Percentiles rank a stretch among this genome's conserved stretches.
phyloP scores from a whole-genome alignment of 106 monocot species.

The Xerophyta viscosa region DNA sequence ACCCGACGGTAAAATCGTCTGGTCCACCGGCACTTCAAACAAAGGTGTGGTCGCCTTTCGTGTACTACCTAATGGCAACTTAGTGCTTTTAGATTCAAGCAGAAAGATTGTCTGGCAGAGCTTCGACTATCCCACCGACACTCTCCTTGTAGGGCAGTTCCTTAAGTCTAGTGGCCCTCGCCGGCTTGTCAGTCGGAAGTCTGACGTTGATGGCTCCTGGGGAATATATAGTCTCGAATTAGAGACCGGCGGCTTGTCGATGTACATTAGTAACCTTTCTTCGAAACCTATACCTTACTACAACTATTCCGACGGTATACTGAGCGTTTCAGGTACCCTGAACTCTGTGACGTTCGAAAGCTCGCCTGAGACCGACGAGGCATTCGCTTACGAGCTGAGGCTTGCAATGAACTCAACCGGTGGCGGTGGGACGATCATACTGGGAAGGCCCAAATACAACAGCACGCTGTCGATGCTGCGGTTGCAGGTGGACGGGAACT shows the following conservation, averaged over 20 bases:
- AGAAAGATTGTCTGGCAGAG: slow-evolving; percentile 41
- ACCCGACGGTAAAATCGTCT: slow-evolving; percentile 31
- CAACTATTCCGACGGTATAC: slow-evolving; percentile 21
- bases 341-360: slow-evolving; percentile 13
- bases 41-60: slow-evolving; percentile 38
- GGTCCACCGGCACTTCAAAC: slow-evolving; percentile 35
- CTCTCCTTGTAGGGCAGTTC: slow-evolving; percentile 46
- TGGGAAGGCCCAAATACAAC: slow-evolving; percentile 43
- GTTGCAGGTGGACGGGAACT: slow-evolving; percentile 41
- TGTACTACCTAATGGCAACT: slow-evolving; percentile 32
- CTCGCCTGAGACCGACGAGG: slow-evolving; percentile 12
- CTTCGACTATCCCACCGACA: slow-evolving; percentile 58
- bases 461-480: slow-evolving; percentile 33
- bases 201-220: slow-evolving; percentile 18
- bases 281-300: slow-evolving; percentile 29
- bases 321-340: not conserved
- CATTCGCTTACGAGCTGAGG: slow-evolving; percentile 19
- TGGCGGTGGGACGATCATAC: slow-evolving; percentile 7
- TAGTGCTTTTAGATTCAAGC: slow-evolving; percentile 26
- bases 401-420: not conserved
- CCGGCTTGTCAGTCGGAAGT: slow-evolving; percentile 39
- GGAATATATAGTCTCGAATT: slow-evolving; percentile 33
- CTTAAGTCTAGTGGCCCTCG: slow-evolving; percentile 15
- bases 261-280: slow-evolving; percentile 28
- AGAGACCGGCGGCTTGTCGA: slow-evolving; percentile 21